Base-by-base conservation (phyloP, 352 stramenopile species). In the Phytophthora agathidicida region DNA sequence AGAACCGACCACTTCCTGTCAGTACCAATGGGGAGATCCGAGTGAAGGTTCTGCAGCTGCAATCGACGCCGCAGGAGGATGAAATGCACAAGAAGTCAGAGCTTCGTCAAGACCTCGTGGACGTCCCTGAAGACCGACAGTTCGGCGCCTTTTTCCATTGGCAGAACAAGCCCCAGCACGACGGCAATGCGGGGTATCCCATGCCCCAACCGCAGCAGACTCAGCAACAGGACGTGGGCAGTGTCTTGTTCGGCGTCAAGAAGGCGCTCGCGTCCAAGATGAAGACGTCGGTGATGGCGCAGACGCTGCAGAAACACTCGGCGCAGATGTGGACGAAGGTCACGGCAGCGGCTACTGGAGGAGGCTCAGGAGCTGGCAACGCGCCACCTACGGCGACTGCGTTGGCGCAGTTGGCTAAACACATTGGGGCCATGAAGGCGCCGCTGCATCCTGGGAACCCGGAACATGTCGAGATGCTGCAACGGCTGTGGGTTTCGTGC, bases 181-280 rank as follows among this genome's bases (percentile, higher is more conserved):
- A 65, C 8, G 44, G 19, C 17, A 37, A n/a, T 11, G 26, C n/a
- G 9, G 47, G 58, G 0, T 52, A 41, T 33, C 23, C 44, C 37
- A 69, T 62, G 43, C 56, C 49, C 6, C 53, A 77, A 32, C 43
- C 65, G 1, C 48, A 57, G 17, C 36, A 41, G 38, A 26, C 57
- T 16, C 60, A 37, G 11, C 39, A 43, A 10, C 80, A 89, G 43
- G 78, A 92, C n/a, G 76, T 83, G 5, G 49, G 71, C 2, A 75
- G 71, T 8, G 80, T 93, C 19, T 55, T 93, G 16, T 84, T 84
- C 7, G 83, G 79, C 13, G 81, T 91, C 20, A 93, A 88, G 70
- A 90, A 93, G 61, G 81, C 79, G 17, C 73, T 93, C 6, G 63
- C 81, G n/a, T 90, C 83, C 53, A 91, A 90, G 66, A 88, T 91